phyloP scores from a whole-genome alignment of 1,284 basidiomycete species.

The Pulveroboletus sp. region DNA sequence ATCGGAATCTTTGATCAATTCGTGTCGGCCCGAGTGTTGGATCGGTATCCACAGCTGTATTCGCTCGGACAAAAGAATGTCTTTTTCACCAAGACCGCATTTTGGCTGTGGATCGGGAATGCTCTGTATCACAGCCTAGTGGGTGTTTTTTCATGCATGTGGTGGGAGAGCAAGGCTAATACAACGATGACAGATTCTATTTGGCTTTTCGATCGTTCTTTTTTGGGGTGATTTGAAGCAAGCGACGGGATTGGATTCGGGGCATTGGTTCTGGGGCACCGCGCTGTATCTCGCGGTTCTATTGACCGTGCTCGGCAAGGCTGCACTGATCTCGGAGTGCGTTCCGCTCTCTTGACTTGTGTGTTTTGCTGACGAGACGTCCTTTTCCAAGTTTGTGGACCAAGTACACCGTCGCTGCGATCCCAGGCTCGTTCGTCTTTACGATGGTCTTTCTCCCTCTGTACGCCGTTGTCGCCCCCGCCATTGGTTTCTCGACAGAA shows the following conservation, averaged over 20 bases:
- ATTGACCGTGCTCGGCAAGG: slow-evolving; percentile 95
- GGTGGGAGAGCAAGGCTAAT: neutral
- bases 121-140: slow-evolving; percentile 93
- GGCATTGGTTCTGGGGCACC: slow-evolving; percentile 99
- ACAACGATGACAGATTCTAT: slow-evolving; percentile 58
- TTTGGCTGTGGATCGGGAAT: slow-evolving; percentile 95
- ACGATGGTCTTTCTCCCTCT: slow-evolving; percentile 92
- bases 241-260: slow-evolving; percentile 75
- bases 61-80: slow-evolving; percentile 87
- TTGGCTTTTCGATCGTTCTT: slow-evolving; percentile 83
- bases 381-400: slow-evolving; percentile 82
- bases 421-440: slow-evolving; percentile 94
- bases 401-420: slow-evolving; percentile 95
- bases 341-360: slow-evolving; percentile 25
- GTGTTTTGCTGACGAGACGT: neutral
- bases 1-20: slow-evolving; percentile 99
- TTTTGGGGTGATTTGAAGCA: slow-evolving; percentile 92
- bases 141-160: slow-evolving; percentile 30
- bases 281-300: slow-evolving; percentile 91
- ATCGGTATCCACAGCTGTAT: slow-evolving; percentile 97
- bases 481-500: slow-evolving; percentile 87
- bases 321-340: slow-evolving; percentile 94
- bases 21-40: slow-evolving; percentile 93
- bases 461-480: slow-evolving; percentile 87
- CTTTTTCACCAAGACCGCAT: slow-evolving; percentile 88